phyloP scores from a whole-genome alignment of 148 eudicot species.

The Tetragonia tetragonoides region DNA sequence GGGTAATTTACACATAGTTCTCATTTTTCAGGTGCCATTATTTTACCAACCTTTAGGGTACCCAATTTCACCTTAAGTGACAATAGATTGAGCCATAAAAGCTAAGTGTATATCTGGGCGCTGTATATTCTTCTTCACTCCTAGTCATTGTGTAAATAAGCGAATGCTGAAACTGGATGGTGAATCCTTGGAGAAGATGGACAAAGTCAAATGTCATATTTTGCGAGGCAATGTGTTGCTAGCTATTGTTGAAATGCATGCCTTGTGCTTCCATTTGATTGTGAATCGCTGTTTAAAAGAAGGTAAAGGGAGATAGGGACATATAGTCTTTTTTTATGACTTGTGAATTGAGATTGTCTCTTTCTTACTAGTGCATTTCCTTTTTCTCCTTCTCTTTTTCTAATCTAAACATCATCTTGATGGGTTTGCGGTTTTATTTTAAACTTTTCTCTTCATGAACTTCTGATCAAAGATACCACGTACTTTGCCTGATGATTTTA shows the following conservation, averaged over 20 bases:
- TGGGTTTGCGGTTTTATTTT: slow-evolving; percentile 1
- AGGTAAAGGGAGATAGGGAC: not conserved
- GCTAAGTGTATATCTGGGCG: not conserved
- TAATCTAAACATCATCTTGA: not conserved
- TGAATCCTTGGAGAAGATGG: not conserved
- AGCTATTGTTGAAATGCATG: not conserved
- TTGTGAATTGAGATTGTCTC: not conserved
- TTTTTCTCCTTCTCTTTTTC: not conserved
- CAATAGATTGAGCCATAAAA: not conserved
- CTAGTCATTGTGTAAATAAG: no score
- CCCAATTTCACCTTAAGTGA: not conserved
- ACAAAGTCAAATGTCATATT: not conserved
- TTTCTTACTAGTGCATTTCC: not conserved
- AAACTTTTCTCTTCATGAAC: not conserved
- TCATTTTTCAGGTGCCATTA: not conserved
- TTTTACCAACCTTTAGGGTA: not conserved
- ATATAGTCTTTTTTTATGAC: not conserved
- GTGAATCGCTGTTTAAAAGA: not conserved
- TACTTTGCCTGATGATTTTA: not conserved
- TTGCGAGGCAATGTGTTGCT: not conserved
- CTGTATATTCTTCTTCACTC: not conserved
- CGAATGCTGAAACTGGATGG: not conserved
- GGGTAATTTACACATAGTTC: not conserved
- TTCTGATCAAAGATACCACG: not conserved
- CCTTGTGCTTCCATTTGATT: not conserved